These are phyloP conservation scores for Rhododendron griersonianum DNA, from an alignment of 148 eudicot species.

Conservation along the genomic window DNA sequence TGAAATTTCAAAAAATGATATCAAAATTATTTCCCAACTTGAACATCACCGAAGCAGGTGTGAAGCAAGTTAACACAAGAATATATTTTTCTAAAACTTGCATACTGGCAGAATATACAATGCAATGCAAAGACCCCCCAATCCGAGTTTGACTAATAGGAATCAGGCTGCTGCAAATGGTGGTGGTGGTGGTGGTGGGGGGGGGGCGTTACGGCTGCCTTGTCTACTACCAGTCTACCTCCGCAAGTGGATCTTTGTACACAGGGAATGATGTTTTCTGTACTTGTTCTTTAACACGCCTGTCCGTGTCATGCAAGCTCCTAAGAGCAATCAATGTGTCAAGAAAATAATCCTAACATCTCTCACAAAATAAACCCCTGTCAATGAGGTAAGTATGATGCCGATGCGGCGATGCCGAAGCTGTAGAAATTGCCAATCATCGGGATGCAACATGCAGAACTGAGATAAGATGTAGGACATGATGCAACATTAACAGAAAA, in stretches of 20 bases:
- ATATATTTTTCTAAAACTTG: neutral
- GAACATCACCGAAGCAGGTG: neutral
- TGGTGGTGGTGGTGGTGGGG: too few relatives aligned
- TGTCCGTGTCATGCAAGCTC: neutral
- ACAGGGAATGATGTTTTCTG: too few relatives aligned
- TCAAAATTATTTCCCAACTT: neutral
- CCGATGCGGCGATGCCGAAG: too few relatives aligned
- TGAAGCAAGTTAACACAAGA: neutral
- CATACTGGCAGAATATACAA: neutral
- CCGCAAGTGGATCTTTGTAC: too few relatives aligned
- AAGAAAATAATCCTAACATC: neutral
- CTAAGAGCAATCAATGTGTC: neutral
- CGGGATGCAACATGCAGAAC: neutral
- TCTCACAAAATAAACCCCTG: neutral
- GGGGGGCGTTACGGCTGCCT: too few relatives aligned
- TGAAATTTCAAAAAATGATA: conserved; percentile 19
- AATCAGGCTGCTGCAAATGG: neutral
- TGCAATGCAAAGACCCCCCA: neutral
- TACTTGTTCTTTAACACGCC: neutral
- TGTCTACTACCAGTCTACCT: too few relatives aligned
- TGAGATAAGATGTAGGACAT: neutral
- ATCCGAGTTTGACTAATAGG: neutral
- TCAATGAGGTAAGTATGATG: neutral
- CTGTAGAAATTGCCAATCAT: neutral
- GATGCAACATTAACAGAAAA: neutral